A percentile compares a stretch with the other conserved stretches of the same genome.
These are phyloP conservation scores for Naganishia sp. DNA, from an alignment of 1,284 basidiomycete genomes.

Conservation along the genomic window DNA sequence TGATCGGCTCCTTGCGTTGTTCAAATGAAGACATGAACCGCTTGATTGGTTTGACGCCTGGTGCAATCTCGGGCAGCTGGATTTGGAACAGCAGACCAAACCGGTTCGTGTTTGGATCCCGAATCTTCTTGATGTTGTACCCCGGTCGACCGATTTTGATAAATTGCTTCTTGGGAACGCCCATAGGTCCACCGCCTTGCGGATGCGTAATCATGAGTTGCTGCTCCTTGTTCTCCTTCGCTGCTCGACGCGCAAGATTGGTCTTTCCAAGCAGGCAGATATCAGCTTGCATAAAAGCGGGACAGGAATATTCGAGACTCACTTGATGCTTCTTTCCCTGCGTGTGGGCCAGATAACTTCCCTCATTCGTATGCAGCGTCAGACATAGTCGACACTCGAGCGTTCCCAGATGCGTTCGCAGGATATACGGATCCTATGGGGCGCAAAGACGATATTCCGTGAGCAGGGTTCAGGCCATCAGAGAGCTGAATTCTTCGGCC, in stretches of 20 bases:
- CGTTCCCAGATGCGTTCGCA: constrained; percentile 94
- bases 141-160: constrained; percentile 91
- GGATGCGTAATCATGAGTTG: constrained; percentile 80
- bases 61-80: constrained; percentile 90
- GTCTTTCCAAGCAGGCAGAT: constrained; percentile 59
- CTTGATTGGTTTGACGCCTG: constrained; percentile 77
- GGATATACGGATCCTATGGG: constrained; percentile 92
- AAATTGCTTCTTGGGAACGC: constrained; percentile 75
- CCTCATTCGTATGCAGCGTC: constrained; percentile 98
- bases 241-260: constrained; percentile 93
- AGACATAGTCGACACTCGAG: constrained; percentile 97
- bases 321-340: constrained; percentile 91
- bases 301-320: background rate
- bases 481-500: constrained; percentile 33
- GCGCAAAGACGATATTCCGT: constrained; percentile 11
- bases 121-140: constrained; percentile 58
- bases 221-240: constrained; percentile 89
- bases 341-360: constrained; percentile 91
- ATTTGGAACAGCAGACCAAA: constrained; percentile 94
- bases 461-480: background rate
- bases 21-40: constrained; percentile 99
- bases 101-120: constrained; percentile 57
- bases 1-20: constrained; percentile 91
- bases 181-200: constrained; percentile 57
- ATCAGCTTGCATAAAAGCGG: background rate